Base-by-base conservation (phyloP, 352 stramenopile genomes). In the Phytophthora kernoviae region DNA sequence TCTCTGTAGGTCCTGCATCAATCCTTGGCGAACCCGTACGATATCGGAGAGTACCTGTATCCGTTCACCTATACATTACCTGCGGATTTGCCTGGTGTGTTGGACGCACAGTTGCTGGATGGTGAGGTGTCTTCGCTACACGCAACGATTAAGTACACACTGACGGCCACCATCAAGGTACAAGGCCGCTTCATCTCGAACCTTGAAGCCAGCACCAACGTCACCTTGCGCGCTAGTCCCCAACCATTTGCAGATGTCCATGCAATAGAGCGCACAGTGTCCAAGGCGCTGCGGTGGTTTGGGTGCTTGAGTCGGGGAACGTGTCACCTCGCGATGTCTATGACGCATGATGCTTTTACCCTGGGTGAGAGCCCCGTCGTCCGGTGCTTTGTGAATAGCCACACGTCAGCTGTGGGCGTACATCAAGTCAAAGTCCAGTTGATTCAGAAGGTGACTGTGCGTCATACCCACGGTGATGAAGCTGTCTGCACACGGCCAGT, bases 351-450 rank as follows among this genome's bases (percentile, higher is more conserved):
- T 55, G 66, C 83, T 20, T 87, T 88, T 33, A 70, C 50, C 1
- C 64, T 88, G 1, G 75, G 75, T 15, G 83, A 92, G 26, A 84
- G 62, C 18, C 79, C 78, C 10, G 71, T 81, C 4, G 70, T 92
- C 33, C 73, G 89, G 44, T 84, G 80, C 53, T 88, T 89, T 26
- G 75, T 92, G 9, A 87, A 88, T 54, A 92, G 90, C 61, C 77
- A 90, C 58, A 90, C 83, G 9, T 77, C 68, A 11, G 63, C 73
- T 14, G 73, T 82, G 4, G 66, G 56, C 24, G 73, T 90, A 30
- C 57, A 68, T 22, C 61, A 79, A 49, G 73, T 90, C 41, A 81
- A 69, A 33, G 81, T 79, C 45, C 65, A 77, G 3, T 37, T 90
- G 17, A 81, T 86, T 41, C 80, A 90, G 65, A 75, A 87, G 41